Evolutionary conservation across 164 flowering plant genomes (phyloP), one percentile per base, ranked within the genome.

Genomic region (Warburgia ugandensis): DNA sequence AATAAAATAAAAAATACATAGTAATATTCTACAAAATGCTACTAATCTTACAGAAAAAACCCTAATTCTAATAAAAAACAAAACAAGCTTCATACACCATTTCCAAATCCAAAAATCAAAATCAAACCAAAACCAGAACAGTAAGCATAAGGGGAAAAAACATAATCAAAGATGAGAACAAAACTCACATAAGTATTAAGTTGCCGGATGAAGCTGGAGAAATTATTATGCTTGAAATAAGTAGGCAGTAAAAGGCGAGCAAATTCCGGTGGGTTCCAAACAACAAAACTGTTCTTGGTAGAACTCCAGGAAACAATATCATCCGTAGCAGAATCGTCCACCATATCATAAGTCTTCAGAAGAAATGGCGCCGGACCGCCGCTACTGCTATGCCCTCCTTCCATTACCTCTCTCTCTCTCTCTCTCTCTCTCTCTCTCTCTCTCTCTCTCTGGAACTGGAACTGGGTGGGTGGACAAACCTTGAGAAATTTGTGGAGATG

Each of bases 291-390:
- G 50, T 32, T 71, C 30, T 68, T 64, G 59, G 3, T 19, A 9
- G 76, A 43, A 53, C 84, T 83, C 95, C 95, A 86, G 5, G 95
- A 86, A 4, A 86, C 90, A 60, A 86, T 76, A 6, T 77, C 78
- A 58, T 86, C 86, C 2, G 95, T 83, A 13, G 71, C 40, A 0
- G 79, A 62, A 54, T 86, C 95, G 52, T 86, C 91, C 29, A 86
- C 75, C 95, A 86, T 86, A 10, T 86, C 95, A 51, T 86, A 86
- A 2, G 95, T 86, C 65, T 86, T 86, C 49, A 80, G 1, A 5
- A 83, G 74, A 49, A 86, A 86, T 56, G 95, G 95, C 48, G 95
- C 91, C 37, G 95, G 85, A 0, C 87, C 87, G 11, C 74, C 90
- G 7, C 83, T 68, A 0, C 77, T 71, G 3, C 78, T 12, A n/a